These are phyloP conservation scores for Penicillium crustosum DNA, from an alignment of 2,329 filamentous ascomycete genomes.

Conservation along the genomic window DNA sequence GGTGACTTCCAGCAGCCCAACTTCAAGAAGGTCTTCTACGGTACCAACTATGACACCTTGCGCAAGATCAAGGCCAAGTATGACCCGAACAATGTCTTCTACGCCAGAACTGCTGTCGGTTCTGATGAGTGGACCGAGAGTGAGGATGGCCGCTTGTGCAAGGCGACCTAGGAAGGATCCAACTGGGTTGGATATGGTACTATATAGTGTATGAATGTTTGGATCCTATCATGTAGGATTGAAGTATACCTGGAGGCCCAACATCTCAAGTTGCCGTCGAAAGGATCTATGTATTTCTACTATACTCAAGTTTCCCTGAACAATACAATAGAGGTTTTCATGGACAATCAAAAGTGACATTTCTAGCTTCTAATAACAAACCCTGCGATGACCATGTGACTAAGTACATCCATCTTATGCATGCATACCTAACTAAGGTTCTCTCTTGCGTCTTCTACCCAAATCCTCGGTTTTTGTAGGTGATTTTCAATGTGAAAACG, in stretches of 20 bases:
- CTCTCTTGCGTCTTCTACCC: not conserved
- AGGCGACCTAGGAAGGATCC: not conserved
- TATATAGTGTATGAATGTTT: not conserved
- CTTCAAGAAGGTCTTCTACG: conserved; percentile 41
- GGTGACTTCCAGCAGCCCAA: conserved; percentile 38
- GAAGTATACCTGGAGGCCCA: not conserved
- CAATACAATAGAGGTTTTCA: not conserved
- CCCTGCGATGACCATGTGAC: not conserved
- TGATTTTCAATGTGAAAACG: not conserved
- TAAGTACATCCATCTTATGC: not conserved
- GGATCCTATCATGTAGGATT: no score
- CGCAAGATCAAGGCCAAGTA: conserved; percentile 40
- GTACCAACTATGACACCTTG: conserved; percentile 37
- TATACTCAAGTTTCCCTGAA: not conserved
- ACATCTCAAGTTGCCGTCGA: not conserved
- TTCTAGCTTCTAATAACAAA: not conserved
- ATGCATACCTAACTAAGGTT: not conserved
- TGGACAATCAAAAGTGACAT: not conserved
- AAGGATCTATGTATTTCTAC: not conserved
- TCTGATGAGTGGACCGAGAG: conserved; percentile 7
- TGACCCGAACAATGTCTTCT: conserved; percentile 39
- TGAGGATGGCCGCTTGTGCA: conserved; percentile 3
- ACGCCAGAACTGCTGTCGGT: conserved; percentile 19
- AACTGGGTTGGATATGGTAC: not conserved
- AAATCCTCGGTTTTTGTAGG: not conserved